These are phyloP conservation scores for Solanum clarkiae DNA, from an alignment of 257 asterid genomes.

Conservation along the genomic window DNA sequence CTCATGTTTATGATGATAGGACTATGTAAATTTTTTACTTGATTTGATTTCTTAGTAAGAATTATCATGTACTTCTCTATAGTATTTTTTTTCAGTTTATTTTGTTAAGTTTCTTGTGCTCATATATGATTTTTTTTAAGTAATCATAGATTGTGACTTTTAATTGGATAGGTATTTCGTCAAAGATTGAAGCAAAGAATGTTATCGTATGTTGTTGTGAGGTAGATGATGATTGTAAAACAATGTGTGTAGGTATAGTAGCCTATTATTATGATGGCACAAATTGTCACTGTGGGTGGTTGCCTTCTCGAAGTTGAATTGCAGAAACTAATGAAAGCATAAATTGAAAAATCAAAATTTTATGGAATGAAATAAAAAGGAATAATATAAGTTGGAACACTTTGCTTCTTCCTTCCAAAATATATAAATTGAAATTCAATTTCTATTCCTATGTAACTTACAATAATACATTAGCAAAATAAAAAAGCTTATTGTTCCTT, in stretches of 20 bases:
- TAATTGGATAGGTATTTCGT: too few relatives aligned
- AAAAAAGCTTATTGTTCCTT: background rate
- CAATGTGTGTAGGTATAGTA: too few relatives aligned
- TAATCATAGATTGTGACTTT: too few relatives aligned
- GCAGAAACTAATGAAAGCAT: background rate
- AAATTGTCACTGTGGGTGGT: too few relatives aligned
- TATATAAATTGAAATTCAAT: background rate
- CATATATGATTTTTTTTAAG: background rate
- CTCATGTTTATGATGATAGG: background rate
- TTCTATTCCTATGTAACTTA: background rate
- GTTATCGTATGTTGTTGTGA: too few relatives aligned
- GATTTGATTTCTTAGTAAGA: background rate
- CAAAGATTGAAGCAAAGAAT: too few relatives aligned
- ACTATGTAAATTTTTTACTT: background rate
- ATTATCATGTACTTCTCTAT: background rate
- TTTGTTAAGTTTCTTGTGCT: background rate
- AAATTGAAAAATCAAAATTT: background rate
- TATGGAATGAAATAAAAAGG: background rate
- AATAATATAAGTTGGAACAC: too few relatives aligned
- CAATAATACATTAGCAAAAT: background rate
- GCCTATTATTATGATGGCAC: too few relatives aligned
- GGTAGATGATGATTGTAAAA: too few relatives aligned
- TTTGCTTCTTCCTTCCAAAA: too few relatives aligned
- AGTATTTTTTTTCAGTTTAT: background rate
- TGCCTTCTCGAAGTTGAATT: too few relatives aligned